Evolutionary conservation across 2,329 filamentous ascomycete species (phyloP), one percentile per base, ranked within the genome.

Genomic region (Rutstroemia sp.): DNA sequence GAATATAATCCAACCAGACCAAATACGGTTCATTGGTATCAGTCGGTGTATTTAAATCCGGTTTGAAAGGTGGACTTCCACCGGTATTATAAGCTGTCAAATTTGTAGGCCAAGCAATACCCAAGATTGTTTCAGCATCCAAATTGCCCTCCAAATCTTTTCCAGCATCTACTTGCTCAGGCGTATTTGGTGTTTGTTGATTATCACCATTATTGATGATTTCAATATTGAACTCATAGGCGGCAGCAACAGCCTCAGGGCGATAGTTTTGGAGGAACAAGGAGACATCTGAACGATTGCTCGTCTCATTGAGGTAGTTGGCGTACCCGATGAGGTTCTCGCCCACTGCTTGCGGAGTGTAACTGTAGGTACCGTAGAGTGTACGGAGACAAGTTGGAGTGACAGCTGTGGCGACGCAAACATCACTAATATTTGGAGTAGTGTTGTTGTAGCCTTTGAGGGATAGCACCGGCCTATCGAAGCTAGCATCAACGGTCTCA

Each of bases 401-500:
- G 1, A 61, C 59, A 2, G 54, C 53, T 16, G 45, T 53, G 10
- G 59, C 49, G 23, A 96, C 67, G 91, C 94, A 75, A 89, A 96
- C 74, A 17, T n/a, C 27, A 25, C 23, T 48, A 36, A 36, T n/a
- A 12, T 48, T 48, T 36, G 23, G 46, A 25, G 21, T 48, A 25
- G 23, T n/a, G 4, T n/a, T 48, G 5, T 14, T 48, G 10, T n/a
- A 16, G 19, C 30, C 30, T 12, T 10, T 34, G 12, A 47, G 16
- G 16, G 19, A 30, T n/a, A 30, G 25, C 3, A 16, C 21, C 6
- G 25, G 19, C 16, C 3, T 48, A 27, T 30, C 12, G 12, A 30
- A 30, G 25, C 6, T 34, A 16, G 25, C 8, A 16, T 30, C 21
- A 2, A n/a, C 16, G 25, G 21, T 21, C 14, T 48, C 46, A 12